Conservation (phyloP, 371 early-diverging fungal genomes). For the Catenaria anguillulae region DNA sequence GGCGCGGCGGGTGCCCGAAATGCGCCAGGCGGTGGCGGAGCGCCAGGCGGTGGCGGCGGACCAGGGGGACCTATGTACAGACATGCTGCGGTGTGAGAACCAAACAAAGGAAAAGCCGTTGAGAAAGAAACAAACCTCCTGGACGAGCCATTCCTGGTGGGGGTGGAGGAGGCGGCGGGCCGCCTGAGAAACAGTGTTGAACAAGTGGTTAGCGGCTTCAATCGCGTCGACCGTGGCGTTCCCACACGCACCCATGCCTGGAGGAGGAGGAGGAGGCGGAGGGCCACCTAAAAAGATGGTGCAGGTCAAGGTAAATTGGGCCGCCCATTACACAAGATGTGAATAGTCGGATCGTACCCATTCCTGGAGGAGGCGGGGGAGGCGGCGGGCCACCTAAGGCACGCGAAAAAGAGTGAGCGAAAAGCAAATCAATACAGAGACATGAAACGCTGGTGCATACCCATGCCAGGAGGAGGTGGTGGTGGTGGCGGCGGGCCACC, state of each 20-base stretch:
- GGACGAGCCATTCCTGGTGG: too few relatives aligned
- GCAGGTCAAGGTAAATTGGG: neutral
- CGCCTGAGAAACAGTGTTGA: slow-evolving; percentile 16
- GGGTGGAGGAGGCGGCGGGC: slow-evolving; percentile 20
- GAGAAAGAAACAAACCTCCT: too few relatives aligned
- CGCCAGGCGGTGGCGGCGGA: slow-evolving; percentile 22
- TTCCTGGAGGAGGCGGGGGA: too few relatives aligned
- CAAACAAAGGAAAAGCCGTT: too few relatives aligned
- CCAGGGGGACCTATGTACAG: slow-evolving; percentile 19
- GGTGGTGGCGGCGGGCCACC: neutral
- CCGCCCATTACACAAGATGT: neutral
- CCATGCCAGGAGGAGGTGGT: neutral
- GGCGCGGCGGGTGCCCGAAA: slow-evolving; percentile 4
- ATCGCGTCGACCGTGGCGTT: too few relatives aligned
- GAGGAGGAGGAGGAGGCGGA: slow-evolving; percentile 16
- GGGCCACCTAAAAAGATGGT: neutral
- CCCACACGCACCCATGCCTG: slow-evolving; percentile 11
- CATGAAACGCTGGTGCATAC: too few relatives aligned
- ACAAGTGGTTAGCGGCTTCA: slow-evolving; percentile 20
- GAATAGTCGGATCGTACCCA: too few relatives aligned
- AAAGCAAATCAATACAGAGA: too few relatives aligned
- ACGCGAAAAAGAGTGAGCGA: too few relatives aligned
- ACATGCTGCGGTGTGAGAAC: too few relatives aligned
- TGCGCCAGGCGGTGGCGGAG: slow-evolving; percentile 7
- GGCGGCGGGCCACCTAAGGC: too few relatives aligned